Evolutionary conservation across 2,329 filamentous ascomycete species (phyloP).

Genomic region (Sporothrix protearum): DNA sequence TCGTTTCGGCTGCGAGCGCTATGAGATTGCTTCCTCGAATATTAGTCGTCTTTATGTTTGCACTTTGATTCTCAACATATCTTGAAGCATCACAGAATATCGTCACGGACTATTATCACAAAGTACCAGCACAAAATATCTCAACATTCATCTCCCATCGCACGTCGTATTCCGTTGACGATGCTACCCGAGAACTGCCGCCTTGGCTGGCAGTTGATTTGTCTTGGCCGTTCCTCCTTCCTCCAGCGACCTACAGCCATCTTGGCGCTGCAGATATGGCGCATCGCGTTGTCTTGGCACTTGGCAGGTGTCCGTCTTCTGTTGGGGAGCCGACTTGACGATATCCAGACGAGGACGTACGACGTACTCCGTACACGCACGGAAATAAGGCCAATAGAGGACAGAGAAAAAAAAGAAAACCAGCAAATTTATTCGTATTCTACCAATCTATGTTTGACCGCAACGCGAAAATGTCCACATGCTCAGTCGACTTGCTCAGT

Average conservation of each 20-base stretch:
- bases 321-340: neutral
- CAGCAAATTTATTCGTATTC: neutral
- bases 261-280: neutral
- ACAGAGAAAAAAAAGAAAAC: neutral
- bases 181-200: neutral
- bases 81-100: neutral
- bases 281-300: neutral
- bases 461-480: too few species aligned
- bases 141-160: neutral
- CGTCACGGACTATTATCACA: too few species aligned
- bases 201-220: neutral
- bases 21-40: neutral
- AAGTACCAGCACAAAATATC: too few species aligned
- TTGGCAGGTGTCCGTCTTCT: neutral
- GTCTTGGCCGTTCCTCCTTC: neutral
- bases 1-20: neutral
- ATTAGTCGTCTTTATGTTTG: neutral
- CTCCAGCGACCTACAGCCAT: neutral
- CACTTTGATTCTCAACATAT: neutral
- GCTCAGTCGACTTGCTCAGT: constrained; percentile 7
- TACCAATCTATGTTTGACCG: neutral
- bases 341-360: neutral
- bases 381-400: too few species aligned
- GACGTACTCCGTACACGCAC: too few species aligned
- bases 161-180: neutral